These are phyloP conservation scores for Pythium sp. DNA, from an alignment of 352 stramenopile species.

Conservation along the genomic window DNA sequence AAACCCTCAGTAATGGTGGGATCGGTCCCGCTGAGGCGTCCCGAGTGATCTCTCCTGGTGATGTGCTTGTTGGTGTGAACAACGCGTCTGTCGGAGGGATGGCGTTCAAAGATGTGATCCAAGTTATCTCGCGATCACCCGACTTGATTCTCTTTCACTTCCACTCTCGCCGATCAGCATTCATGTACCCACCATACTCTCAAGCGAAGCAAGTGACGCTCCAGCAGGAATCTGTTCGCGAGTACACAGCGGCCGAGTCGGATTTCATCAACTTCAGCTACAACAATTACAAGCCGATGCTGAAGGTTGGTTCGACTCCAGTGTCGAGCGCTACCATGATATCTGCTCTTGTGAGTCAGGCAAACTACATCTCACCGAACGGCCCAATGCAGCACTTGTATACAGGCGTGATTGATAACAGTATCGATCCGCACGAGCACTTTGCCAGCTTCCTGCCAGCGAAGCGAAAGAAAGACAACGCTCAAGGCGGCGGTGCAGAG, in stretches of 20 bases:
- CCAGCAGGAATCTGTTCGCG: conserved; percentile 25
- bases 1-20: conserved; percentile 64
- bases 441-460: conserved; percentile 84
- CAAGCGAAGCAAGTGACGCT: conserved; percentile 58
- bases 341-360: conserved; percentile 35
- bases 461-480: conserved; percentile 21
- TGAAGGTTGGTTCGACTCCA: conserved; percentile 46
- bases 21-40: conserved; percentile 75
- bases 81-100: conserved; percentile 49
- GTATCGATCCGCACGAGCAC: conserved; percentile 86
- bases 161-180: conserved; percentile 61
- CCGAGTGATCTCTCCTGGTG: conserved; percentile 64
- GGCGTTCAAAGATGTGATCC: conserved; percentile 76
- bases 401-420: conserved; percentile 86
- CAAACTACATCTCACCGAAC: conserved; percentile 72
- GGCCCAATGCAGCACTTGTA: conserved; percentile 88
- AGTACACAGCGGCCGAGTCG: conserved; percentile 43
- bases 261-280: conserved; percentile 74
- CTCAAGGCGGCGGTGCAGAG: conserved; percentile 12
- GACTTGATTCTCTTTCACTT: conserved; percentile 81
- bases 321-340: conserved; percentile 24
- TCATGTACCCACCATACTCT: conserved; percentile 67
- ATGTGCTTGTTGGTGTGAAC: conserved; percentile 82
- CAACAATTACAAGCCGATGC: conserved; percentile 52
- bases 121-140: conserved; percentile 60